Evolutionary conservation across 2,329 filamentous ascomycete species (phyloP).

Genomic region (Magnaporthales sp.): DNA sequence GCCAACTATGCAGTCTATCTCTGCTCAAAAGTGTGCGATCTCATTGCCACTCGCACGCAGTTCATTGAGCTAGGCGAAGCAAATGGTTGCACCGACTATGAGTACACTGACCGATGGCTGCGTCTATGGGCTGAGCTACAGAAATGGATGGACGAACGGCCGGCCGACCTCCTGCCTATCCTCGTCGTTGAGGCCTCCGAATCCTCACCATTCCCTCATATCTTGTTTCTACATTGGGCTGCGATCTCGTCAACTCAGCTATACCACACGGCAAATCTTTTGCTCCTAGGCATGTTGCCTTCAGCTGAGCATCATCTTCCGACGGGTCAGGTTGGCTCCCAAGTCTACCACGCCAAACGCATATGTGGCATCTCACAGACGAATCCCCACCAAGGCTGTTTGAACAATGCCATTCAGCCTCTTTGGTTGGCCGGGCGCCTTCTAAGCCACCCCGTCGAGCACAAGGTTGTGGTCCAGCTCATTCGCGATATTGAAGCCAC

Average conservation of each 20-base stretch:
- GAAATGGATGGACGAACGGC: slow-evolving; percentile 36
- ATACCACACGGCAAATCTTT: slow-evolving; percentile 45
- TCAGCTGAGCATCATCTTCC: slow-evolving; percentile 8
- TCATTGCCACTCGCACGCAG: slow-evolving; percentile 38
- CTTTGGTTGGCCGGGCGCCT: slow-evolving; percentile 46
- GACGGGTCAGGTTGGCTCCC: slow-evolving; percentile 23
- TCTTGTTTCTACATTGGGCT: slow-evolving; percentile 43
- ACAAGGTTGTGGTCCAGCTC: slow-evolving; percentile 26
- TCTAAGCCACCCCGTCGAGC: slow-evolving; percentile 40
- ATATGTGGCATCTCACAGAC: slow-evolving; percentile 48
- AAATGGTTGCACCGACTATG: slow-evolving; percentile 30
- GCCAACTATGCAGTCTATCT: slow-evolving; percentile 53
- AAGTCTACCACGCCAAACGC: slow-evolving; percentile 45
- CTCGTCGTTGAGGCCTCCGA: slow-evolving; percentile 29
- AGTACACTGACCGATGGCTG: slow-evolving; percentile 35
- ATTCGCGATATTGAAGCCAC: slow-evolving; percentile 40
- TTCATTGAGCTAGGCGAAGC: slow-evolving; percentile 36
- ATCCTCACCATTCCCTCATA: slow-evolving; percentile 37
- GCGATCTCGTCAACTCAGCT: slow-evolving; percentile 49
- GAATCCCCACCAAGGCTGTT: slow-evolving; percentile 44
- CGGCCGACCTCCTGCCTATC: slow-evolving; percentile 33
- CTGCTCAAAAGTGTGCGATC: slow-evolving; percentile 39
- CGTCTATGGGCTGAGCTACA: slow-evolving; percentile 40
- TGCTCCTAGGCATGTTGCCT: slow-evolving; percentile 38
- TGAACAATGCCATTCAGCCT: slow-evolving; percentile 50